These are phyloP conservation scores for Russula earlei DNA, from an alignment of 768 basidiomycete genomes.

Conservation along the genomic window DNA sequence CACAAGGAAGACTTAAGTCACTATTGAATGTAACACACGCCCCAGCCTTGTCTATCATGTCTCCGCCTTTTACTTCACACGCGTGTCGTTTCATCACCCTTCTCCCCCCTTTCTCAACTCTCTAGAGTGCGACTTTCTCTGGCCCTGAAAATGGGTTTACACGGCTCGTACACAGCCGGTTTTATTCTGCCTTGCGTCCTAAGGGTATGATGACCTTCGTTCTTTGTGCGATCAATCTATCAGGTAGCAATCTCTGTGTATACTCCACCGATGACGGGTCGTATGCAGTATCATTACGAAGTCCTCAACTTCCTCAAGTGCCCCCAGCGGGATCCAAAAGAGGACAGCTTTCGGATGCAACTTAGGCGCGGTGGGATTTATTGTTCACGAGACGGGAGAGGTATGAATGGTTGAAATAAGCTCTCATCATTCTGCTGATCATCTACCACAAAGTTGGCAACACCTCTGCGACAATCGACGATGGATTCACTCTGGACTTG, in stretches of 20 bases:
- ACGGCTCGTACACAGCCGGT: constrained; percentile 32
- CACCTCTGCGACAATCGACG: constrained; percentile 10
- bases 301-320: constrained; percentile 24
- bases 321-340: constrained; percentile 30
- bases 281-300: constrained; percentile 28
- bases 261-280: constrained; percentile 44
- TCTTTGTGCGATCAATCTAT: constrained; percentile 3
- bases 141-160: constrained; percentile 35
- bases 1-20: constrained; percentile 31
- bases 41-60: neutral
- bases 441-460: constrained; percentile 2
- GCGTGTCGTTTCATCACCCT: constrained; percentile 16
- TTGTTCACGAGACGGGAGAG: constrained; percentile 24
- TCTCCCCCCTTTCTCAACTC: constrained; percentile 9
- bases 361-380: constrained; percentile 31
- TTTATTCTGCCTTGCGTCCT: constrained; percentile 48
- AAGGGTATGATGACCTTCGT: constrained; percentile 42
- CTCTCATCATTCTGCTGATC: neutral
- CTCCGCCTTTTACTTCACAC: constrained; percentile 7
- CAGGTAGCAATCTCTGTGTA: constrained; percentile 42
- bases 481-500: neutral
- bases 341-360: constrained; percentile 15
- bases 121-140: constrained; percentile 31
- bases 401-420: constrained; percentile 17
- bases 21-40: constrained; percentile 36